Conservation (phyloP, 192 early-diverging fungal genomes). For the Backusella westeae region DNA sequence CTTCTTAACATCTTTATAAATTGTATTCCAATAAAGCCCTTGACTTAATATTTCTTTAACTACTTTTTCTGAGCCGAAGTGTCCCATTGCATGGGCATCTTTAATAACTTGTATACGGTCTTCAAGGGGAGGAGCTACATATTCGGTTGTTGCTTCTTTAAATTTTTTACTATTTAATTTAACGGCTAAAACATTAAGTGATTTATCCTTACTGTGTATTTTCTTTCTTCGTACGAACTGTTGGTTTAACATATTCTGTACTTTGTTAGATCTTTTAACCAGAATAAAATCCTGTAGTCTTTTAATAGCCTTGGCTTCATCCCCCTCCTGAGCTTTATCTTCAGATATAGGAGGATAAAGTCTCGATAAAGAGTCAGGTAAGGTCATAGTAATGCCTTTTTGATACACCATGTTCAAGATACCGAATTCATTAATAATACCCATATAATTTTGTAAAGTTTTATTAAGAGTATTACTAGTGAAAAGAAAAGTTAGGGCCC, state of each 20-base stretch:
- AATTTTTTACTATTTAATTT: neutral
- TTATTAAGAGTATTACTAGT: neutral
- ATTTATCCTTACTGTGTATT: neutral
- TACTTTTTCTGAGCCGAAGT: slow-evolving; percentile 8
- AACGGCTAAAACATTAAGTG: neutral
- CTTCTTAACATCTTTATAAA: slow-evolving; percentile 20
- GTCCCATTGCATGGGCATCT: slow-evolving; percentile 23
- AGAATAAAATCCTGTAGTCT: neutral
- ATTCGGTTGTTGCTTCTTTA: neutral
- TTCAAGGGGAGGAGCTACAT: neutral
- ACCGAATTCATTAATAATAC: neutral
- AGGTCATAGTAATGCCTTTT: neutral
- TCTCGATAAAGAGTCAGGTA: neutral
- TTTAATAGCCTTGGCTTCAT: neutral
- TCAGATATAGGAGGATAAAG: neutral
- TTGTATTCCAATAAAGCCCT: slow-evolving; percentile 19
- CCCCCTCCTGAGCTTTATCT: neutral
- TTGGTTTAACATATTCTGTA: neutral
- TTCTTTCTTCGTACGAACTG: neutral
- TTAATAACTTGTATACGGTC: neutral
- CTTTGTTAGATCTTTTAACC: neutral
- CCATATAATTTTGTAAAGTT: neutral
- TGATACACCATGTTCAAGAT: neutral
- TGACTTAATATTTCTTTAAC: slow-evolving; percentile 18
- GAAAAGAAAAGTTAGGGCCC: neutral